A percentile compares a stretch with the other conserved stretches of the same genome.
phyloP scores from a whole-genome alignment of 108 stramenopile species.

The Fistulifera pelliculosa region DNA sequence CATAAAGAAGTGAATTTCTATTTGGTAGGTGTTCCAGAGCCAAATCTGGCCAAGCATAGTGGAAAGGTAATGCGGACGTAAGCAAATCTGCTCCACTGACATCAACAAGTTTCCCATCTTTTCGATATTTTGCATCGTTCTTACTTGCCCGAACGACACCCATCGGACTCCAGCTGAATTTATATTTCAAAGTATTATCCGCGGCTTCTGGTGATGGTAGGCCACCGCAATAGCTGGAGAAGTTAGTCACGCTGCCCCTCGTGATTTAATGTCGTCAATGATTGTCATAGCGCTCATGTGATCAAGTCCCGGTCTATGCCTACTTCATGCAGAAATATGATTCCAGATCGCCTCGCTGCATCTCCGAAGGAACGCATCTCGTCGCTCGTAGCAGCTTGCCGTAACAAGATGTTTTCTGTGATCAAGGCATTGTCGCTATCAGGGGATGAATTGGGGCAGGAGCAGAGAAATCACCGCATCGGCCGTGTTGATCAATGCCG shows the following conservation, averaged over 20 bases:
- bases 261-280: slow-evolving; percentile 57
- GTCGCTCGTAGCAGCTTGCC: slow-evolving; percentile 70
- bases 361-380: slow-evolving; percentile 46
- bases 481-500: slow-evolving; percentile 36
- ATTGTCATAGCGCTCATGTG: slow-evolving; percentile 66
- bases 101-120: slow-evolving; percentile 21
- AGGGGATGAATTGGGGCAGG: slow-evolving; percentile 73
- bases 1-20: slow-evolving; percentile 64
- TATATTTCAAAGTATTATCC: slow-evolving; percentile 78
- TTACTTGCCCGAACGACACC: slow-evolving; percentile 68
- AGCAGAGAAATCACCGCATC: slow-evolving; percentile 78
- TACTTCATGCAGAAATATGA: slow-evolving; percentile 75
- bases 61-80: slow-evolving; percentile 34
- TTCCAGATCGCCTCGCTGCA: slow-evolving; percentile 34
- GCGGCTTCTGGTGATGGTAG: slow-evolving; percentile 70
- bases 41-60: slow-evolving; percentile 41
- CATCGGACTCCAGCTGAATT: slow-evolving; percentile 85
- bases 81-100: slow-evolving; percentile 40
- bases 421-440: slow-evolving; percentile 44
- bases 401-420: slow-evolving; percentile 55
- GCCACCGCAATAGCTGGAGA: slow-evolving; percentile 79
- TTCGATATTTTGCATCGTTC: slow-evolving; percentile 57
- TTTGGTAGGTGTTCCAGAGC: slow-evolving; percentile 78
- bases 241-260: slow-evolving; percentile 50
- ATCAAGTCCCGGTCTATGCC: slow-evolving; percentile 84